phyloP scores from a whole-genome alignment of 257 asterid species.

The Plantago ovata region DNA sequence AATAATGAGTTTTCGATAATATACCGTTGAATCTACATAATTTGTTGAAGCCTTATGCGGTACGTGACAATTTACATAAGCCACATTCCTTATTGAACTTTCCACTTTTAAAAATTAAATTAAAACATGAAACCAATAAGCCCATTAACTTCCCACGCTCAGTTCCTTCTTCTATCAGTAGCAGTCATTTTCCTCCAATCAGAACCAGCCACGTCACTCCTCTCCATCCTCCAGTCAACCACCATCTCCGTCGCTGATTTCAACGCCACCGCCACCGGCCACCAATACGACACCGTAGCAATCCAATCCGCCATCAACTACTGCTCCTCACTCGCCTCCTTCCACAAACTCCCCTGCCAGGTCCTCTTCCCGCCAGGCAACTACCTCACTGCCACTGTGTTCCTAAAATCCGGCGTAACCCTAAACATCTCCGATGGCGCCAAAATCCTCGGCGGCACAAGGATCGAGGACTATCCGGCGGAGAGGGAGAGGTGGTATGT shows the following conservation, averaged over 20 bases:
- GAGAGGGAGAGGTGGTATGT: constrained; percentile 75
- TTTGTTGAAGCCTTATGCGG: too few species aligned
- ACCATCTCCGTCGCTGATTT: constrained; percentile 61
- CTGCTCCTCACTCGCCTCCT: constrained; percentile 47
- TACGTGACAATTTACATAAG: too few species aligned
- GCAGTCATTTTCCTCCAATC: constrained; percentile 36
- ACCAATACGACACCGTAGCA: constrained; percentile 61
- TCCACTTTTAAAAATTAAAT: background rate
- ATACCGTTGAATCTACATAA: too few species aligned
- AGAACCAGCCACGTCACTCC: constrained; percentile 38
- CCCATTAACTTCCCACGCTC: constrained; percentile 7
- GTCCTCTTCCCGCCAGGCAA: constrained; percentile 76
- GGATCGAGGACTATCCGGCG: constrained; percentile 58
- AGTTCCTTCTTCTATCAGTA: constrained; percentile 16
- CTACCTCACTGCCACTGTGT: constrained; percentile 68
- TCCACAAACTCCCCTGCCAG: constrained; percentile 48
- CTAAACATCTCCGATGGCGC: constrained; percentile 48
- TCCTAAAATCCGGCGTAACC: constrained; percentile 66
- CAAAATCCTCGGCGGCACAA: constrained; percentile 66
- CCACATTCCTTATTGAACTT: too few species aligned
- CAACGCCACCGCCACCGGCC: constrained; percentile 72
- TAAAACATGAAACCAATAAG: background rate
- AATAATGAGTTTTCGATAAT: too few species aligned
- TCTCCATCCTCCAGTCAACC: constrained; percentile 35
- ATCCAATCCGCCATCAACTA: constrained; percentile 74